Evolutionary conservation across 1,139 yeast genomes (phyloP).

Genomic region (Petasospora fabianii): DNA sequence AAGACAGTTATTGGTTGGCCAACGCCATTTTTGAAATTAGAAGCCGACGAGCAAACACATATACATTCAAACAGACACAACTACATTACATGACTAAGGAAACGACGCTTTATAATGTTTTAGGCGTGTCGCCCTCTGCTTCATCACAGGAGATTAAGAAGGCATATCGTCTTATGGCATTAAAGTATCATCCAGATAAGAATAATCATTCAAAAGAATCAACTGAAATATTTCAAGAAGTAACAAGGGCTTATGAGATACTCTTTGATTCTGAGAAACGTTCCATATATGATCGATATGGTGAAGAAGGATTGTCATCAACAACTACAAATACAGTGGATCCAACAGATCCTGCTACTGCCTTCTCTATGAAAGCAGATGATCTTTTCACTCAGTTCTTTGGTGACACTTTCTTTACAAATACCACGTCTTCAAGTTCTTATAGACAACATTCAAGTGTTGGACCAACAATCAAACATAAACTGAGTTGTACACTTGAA

Average conservation of each 20-base stretch:
- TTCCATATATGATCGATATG: slow-evolving; percentile 52
- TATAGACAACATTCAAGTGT: slow-evolving; percentile 18
- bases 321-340: background rate
- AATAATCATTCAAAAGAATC: slow-evolving; percentile 43
- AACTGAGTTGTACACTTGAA: slow-evolving; percentile 39
- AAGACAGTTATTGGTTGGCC: no score
- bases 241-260: slow-evolving; percentile 58
- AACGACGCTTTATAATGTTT: slow-evolving; percentile 49
- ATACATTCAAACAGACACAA: no score
- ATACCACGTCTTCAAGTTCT: background rate
- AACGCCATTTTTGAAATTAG: no score
- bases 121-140: slow-evolving; percentile 45
- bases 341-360: background rate
- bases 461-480: slow-evolving; percentile 47
- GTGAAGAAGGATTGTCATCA: slow-evolving; percentile 46
- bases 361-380: slow-evolving; percentile 29
- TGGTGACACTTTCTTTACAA: slow-evolving; percentile 24
- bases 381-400: slow-evolving; percentile 36
- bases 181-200: slow-evolving; percentile 76
- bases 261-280: slow-evolving; percentile 51
- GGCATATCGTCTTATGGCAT: slow-evolving; percentile 59
- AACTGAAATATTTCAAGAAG: slow-evolving; percentile 56
- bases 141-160: slow-evolving; percentile 44
- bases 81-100: slow-evolving; percentile 62
- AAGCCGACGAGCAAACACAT: no score